Percentiles rank a stretch among this genome's conserved stretches.
Conservation (phyloP, 1,139 yeast genomes). For the Citeromyces hawaiiensis region DNA sequence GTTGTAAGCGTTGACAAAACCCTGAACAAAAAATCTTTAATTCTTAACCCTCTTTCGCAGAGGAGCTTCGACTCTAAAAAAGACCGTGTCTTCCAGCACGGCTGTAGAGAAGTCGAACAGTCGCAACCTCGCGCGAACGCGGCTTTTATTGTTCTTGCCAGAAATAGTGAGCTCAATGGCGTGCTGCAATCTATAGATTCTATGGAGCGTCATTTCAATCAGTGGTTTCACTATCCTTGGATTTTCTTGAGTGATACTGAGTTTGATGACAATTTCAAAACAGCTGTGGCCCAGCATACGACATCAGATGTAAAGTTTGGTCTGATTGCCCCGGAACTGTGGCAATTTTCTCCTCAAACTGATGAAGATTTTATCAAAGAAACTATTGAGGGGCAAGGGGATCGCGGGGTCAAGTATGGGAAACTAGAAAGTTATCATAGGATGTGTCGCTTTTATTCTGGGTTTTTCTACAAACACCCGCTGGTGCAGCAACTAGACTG, state of each 20-base stretch:
- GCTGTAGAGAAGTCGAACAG: conserved; percentile 32
- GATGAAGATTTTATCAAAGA: conserved; percentile 22
- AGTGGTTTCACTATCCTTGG: conserved; percentile 87
- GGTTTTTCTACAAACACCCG: conserved; percentile 65
- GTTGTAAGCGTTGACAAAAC: conserved; percentile 1
- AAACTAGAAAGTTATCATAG: conserved; percentile 59
- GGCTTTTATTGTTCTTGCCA: conserved; percentile 68
- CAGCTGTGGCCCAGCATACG: conserved; percentile 32
- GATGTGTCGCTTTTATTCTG: conserved; percentile 66
- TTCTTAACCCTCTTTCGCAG: conserved; percentile 9
- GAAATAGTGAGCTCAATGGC: conserved; percentile 62
- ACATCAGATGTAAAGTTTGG: conserved; percentile 57
- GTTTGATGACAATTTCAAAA: conserved; percentile 50
- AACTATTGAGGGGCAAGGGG: conserved; percentile 59
- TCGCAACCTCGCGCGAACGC: conserved; percentile 45
- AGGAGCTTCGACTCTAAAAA: conserved; percentile 17
- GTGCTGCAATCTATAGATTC: conserved; percentile 58
- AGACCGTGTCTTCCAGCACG: conserved; percentile 34
- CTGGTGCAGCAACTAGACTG: conserved; percentile 57
- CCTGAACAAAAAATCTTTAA: conserved; percentile 3
- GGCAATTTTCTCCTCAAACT: conserved; percentile 40
- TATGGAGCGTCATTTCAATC: conserved; percentile 76
- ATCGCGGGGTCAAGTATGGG: conserved; percentile 71
- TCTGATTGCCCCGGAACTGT: conserved; percentile 29
- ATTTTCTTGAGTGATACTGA: conserved; percentile 72